Conservation (phyloP, 192 early-diverging fungal genomes). For the Dissophora globulifera region DNA sequence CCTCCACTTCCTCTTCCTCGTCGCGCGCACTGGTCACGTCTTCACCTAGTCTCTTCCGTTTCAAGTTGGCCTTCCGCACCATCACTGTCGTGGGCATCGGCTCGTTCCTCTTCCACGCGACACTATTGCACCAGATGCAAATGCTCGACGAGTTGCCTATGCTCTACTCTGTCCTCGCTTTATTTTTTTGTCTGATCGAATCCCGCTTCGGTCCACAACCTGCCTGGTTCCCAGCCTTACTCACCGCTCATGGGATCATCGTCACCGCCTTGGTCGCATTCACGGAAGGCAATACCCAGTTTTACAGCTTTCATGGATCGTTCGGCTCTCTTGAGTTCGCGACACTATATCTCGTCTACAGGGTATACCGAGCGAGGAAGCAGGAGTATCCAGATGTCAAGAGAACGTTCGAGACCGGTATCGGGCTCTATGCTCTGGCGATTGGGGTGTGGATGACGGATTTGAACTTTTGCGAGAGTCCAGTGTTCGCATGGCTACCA, state of each 20-base stretch:
- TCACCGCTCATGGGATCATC: conserved; percentile 59
- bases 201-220: conserved; percentile 54
- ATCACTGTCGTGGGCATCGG: conserved; percentile 82
- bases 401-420: conserved; percentile 36
- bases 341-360: conserved; percentile 27
- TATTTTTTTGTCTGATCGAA: conserved; percentile 56
- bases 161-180: conserved; percentile 44
- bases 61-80: conserved; percentile 64
- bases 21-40: not conserved
- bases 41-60: conserved; percentile 53
- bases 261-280: conserved; percentile 41
- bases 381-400: conserved; percentile 39
- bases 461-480: conserved; percentile 42
- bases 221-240: conserved; percentile 55
- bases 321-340: conserved; percentile 38
- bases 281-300: conserved; percentile 28
- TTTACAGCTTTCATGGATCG: conserved; percentile 36
- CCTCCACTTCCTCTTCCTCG: not conserved
- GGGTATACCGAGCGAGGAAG: conserved; percentile 39
- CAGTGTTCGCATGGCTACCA: conserved; percentile 13
- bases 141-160: conserved; percentile 69
- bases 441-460: conserved; percentile 46
- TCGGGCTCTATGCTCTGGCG: conserved; percentile 28
- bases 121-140: conserved; percentile 75
- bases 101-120: conserved; percentile 82